Conservation (phyloP, 495 filamentous ascomycete species). For the Penicillium crystallinum region DNA sequence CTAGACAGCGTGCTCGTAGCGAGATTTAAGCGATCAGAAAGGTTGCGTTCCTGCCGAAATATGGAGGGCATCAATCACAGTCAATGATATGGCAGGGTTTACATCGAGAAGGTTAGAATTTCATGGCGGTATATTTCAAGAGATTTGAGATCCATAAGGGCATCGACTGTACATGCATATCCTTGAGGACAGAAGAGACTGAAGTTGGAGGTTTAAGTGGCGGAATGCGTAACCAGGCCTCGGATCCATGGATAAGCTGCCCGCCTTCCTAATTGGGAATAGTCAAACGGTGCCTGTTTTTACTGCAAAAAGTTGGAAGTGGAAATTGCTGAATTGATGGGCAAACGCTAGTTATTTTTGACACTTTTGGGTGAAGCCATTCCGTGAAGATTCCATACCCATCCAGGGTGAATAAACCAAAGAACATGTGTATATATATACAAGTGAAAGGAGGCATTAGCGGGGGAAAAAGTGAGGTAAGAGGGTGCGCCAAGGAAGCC, state of each 20-base stretch:
- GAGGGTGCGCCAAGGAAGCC: conserved; percentile 17
- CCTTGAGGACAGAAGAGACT: neutral
- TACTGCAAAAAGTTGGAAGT: neutral
- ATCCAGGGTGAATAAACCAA: conserved; percentile 20
- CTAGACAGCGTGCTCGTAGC: neutral
- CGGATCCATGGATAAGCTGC: neutral
- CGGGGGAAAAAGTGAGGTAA: conserved; percentile 12
- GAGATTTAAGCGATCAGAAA: conserved; percentile 2
- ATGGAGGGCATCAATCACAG: conserved; percentile 10
- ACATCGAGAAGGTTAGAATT: neutral
- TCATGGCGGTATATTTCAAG: neutral
- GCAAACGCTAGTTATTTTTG: conserved; percentile 5
- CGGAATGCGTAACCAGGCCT: neutral
- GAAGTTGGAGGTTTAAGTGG: neutral
- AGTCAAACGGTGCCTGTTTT: neutral
- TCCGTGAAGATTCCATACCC: conserved; percentile 18
- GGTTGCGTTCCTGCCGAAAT: conserved; percentile 8
- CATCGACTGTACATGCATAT: neutral
- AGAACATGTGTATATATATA: conserved; percentile 37
- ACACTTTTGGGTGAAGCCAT: conserved; percentile 9
- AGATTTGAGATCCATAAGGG: neutral
- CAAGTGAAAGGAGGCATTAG: conserved; percentile 19
- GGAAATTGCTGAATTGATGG: conserved; percentile 4
- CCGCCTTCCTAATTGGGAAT: neutral
- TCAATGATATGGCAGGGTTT: neutral